Evolutionary conservation across 768 basidiomycete genomes (phyloP).

Genomic region (Mrakia hoshinonis): DNA sequence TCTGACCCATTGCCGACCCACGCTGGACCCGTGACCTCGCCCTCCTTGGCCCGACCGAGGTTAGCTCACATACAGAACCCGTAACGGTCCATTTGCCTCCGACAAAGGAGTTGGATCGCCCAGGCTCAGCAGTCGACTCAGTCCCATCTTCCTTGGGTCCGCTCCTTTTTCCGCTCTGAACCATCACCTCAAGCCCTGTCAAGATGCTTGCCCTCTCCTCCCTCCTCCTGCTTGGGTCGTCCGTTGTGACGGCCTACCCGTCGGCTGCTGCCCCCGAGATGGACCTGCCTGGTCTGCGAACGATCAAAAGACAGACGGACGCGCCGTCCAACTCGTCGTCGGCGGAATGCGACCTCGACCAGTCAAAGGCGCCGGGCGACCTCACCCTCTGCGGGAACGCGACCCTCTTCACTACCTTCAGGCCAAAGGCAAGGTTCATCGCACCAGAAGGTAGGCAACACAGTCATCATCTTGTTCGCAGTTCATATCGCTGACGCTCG

Average conservation of each 20-base stretch:
- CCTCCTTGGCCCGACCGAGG: too few species aligned
- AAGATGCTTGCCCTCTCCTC: conserved; percentile 5
- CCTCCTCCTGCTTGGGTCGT: not conserved
- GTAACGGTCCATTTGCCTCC: too few species aligned
- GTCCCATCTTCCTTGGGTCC: not conserved
- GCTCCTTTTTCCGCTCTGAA: not conserved
- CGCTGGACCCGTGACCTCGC: too few species aligned
- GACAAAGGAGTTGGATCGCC: too few species aligned
- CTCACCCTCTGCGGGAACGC: conserved; percentile 31
- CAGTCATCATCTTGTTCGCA: too few species aligned
- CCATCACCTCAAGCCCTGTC: not conserved
- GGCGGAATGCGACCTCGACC: conserved; percentile 23
- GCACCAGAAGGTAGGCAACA: conserved; percentile 31
- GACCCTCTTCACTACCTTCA: conserved; percentile 31
- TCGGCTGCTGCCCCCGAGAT: not conserved
- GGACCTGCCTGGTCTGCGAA: not conserved
- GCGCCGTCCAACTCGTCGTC: conserved; percentile 8
- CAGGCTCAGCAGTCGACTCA: too few species aligned
- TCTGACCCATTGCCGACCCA: too few species aligned
- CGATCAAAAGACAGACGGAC: not conserved
- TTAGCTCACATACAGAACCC: too few species aligned
- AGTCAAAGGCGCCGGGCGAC: conserved; percentile 26
- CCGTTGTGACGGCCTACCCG: not conserved
- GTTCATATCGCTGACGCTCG: too few species aligned
- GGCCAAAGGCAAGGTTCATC: conserved; percentile 32